Percentiles rank a stretch among this genome's conserved stretches.
These are phyloP conservation scores for Kluyveromyces starmeri DNA, from an alignment of 805 yeast genomes.

Conservation along the genomic window DNA sequence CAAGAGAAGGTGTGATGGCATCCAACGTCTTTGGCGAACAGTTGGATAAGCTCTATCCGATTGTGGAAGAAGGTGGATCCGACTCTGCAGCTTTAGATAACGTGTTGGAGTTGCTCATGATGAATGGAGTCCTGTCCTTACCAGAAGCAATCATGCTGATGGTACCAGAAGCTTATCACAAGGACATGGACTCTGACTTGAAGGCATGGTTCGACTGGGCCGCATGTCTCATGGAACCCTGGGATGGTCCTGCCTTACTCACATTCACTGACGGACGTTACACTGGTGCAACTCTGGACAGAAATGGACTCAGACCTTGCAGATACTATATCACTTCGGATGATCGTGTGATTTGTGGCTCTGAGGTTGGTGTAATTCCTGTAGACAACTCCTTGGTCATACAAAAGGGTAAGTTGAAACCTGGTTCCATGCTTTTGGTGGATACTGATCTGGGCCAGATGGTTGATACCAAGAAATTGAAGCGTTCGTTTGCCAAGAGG, in stretches of 20 bases:
- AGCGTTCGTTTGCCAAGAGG: slow-evolving; percentile 66
- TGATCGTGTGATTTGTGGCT: slow-evolving; percentile 93
- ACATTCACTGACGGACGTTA: slow-evolving; percentile 95
- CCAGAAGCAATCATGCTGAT: slow-evolving; percentile 97
- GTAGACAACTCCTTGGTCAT: slow-evolving; percentile 74
- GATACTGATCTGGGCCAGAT: slow-evolving; percentile 89
- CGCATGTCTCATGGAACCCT: slow-evolving; percentile 97
- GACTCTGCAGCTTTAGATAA: slow-evolving; percentile 98
- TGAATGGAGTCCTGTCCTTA: slow-evolving; percentile 82
- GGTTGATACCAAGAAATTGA: slow-evolving; percentile 88
- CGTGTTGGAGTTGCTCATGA: slow-evolving; percentile 82
- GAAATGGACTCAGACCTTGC: slow-evolving; percentile 97
- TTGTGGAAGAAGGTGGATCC: slow-evolving; percentile 97
- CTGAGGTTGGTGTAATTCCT: slow-evolving; percentile 95
- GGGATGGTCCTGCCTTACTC: slow-evolving; percentile 99
- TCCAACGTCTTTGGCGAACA: slow-evolving; percentile 84
- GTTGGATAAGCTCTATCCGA: slow-evolving; percentile 82
- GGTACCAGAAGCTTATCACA: slow-evolving; percentile 98
- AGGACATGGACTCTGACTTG: slow-evolving; percentile 89
- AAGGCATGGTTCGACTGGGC: slow-evolving; percentile 98
- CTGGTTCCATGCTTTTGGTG: slow-evolving; percentile 92
- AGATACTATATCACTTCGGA: slow-evolving; percentile 93
- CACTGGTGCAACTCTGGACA: slow-evolving; percentile 96
- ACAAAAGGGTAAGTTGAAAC: slow-evolving; percentile 89
- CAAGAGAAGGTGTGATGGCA: slow-evolving; percentile 94